phyloP scores from a whole-genome alignment of 441 rosid genomes.

The Viola pubescens region DNA sequence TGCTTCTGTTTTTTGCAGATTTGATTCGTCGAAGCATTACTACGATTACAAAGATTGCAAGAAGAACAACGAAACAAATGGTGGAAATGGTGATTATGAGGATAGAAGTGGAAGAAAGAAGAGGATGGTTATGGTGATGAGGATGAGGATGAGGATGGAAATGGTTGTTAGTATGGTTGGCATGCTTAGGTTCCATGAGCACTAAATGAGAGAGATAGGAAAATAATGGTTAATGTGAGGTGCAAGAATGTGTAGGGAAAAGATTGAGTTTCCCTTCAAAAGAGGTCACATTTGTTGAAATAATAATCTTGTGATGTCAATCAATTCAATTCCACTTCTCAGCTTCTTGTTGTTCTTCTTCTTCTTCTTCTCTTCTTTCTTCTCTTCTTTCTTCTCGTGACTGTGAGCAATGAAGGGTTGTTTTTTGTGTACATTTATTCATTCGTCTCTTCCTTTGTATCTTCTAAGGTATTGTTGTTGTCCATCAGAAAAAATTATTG shows the following conservation, averaged over 20 bases:
- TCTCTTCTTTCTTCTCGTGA: slow-evolving; percentile 10
- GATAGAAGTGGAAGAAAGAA: slow-evolving; percentile 39
- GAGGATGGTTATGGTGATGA: slow-evolving; percentile 23
- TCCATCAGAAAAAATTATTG: slow-evolving; percentile 32
- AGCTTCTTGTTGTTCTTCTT: not conserved
- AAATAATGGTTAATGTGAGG: slow-evolving; percentile 8
- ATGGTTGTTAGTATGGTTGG: slow-evolving; percentile 20
- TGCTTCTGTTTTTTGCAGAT: slow-evolving; percentile 26
- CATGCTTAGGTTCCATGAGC: slow-evolving; percentile 39
- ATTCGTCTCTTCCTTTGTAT: slow-evolving; percentile 44
- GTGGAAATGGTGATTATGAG: slow-evolving; percentile 36
- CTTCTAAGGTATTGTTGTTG: slow-evolving; percentile 38
- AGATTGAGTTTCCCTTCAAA: slow-evolving; percentile 17
- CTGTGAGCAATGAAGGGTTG: slow-evolving; percentile 20
- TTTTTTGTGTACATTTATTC: slow-evolving; percentile 18
- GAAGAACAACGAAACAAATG: slow-evolving; percentile 30
- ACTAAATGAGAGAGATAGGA: slow-evolving; percentile 9
- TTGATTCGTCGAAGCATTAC: slow-evolving; percentile 45
- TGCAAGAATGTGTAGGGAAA: slow-evolving; percentile 8
- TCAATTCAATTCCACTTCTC: not conserved
- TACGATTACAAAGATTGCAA: slow-evolving; percentile 36
- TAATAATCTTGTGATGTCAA: slow-evolving; percentile 6
- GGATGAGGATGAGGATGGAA: slow-evolving; percentile 24
- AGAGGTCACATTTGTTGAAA: slow-evolving; percentile 15
- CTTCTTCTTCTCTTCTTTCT: not conserved